Percentiles rank a stretch among this genome's conserved stretches.
These are phyloP conservation scores for Lactifluus subvellereus DNA, from an alignment of 768 basidiomycete genomes.

Conservation along the genomic window DNA sequence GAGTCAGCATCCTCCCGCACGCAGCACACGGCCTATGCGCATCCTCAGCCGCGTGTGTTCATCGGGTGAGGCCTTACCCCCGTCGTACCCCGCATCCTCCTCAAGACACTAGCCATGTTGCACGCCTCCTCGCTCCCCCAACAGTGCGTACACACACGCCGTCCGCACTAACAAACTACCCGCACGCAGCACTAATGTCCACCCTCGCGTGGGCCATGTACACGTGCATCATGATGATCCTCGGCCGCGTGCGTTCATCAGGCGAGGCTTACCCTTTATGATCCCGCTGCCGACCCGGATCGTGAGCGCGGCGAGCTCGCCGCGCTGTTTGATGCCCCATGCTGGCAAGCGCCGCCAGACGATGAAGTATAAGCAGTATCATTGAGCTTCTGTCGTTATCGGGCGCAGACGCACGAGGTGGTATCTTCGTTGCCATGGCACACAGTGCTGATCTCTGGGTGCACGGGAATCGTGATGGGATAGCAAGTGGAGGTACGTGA, in stretches of 20 bases:
- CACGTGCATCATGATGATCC: conserved; percentile 5
- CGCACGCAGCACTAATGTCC: neutral
- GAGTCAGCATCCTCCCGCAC: conserved; percentile 5
- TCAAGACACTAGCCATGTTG: conserved; percentile 22
- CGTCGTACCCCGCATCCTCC: conserved; percentile 16
- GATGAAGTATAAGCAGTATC: conserved; percentile 83
- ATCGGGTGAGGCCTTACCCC: no score
- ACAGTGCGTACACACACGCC: conserved; percentile 4
- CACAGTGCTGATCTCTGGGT: no score
- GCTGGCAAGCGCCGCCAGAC: conserved; percentile 69
- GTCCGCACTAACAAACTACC: neutral
- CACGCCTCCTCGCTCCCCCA: conserved; percentile 19
- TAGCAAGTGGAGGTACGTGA: no score
- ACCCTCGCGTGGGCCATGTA: conserved; percentile 21
- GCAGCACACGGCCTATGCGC: no score
- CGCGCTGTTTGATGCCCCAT: conserved; percentile 37
- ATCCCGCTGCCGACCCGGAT: conserved; percentile 17
- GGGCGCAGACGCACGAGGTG: conserved; percentile 14
- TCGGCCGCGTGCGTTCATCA: conserved; percentile 12
- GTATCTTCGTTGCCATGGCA: neutral
- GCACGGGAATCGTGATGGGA: no score
- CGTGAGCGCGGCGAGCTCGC: conserved; percentile 17
- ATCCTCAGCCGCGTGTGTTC: no score
- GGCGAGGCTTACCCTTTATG: conserved; percentile 21
- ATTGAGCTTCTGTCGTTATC: conserved; percentile 57